Base-by-base conservation (phyloP, 148 eudicot species). In the Cornus suecica region DNA sequence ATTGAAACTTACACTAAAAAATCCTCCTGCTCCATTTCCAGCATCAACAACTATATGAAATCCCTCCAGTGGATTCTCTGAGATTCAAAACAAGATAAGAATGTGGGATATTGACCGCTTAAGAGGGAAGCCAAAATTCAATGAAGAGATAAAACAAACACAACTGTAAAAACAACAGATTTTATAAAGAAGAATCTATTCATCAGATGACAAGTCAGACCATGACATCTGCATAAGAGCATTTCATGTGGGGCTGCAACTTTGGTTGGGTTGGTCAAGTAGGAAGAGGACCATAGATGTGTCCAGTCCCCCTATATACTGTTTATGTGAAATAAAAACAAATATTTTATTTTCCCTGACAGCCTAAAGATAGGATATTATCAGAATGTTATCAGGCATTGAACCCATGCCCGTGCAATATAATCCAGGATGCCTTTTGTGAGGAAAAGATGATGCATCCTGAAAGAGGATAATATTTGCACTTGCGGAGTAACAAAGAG, bases 1-100 rank as follows among this genome's bases (percentile, higher is more conserved):
- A 58, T 60, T 37, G 65, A 29, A 74, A 84, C 94, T 88, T 83
- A 95, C 99, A 82, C 91, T 92, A 51, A 95, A 95, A 79, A 95
- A 95, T 18, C 99, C 99, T 80, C 99, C 99, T 65, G 97, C 97
- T 81, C 99, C 99, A 92, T 95, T 95, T 51, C 99, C 99, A 2
- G 99, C 97, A 84, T 95, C 99, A 81, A 95, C 99, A 80, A 95
- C 85, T 82, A 95, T 89, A 78, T 95, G 99, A 87, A 95, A 95
- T 63, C 97, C 99, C 76, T 89, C 97, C 87, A 92, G 80, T 72
- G 99, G 99, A 85, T 89, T 95, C 84, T 95, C 99, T 95, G 94
- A 72, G 77, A 81, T 74, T 54, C 16, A 61, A 80, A 71, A 71
- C 63, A 78, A 23, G 10, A 51, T 77, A 56, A 77, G 73, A 69